Evolutionary conservation across 441 rosid genomes (phyloP), one percentile per base, ranked within the genome.

Genomic region (Raphanus hybrid): DNA sequence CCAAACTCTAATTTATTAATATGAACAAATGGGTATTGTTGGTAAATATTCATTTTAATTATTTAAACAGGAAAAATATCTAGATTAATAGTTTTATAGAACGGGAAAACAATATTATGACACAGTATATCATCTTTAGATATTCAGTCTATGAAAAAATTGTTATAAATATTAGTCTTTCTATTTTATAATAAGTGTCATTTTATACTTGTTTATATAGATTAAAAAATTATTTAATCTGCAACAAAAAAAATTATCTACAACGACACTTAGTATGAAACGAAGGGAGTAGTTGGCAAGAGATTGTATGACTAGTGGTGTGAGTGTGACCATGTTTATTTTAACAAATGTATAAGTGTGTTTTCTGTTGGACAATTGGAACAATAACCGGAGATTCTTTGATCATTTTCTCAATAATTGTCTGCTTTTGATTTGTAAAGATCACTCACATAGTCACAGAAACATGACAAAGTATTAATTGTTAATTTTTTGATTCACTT

Each of bases 381-480:
- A 66, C 67, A 60, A 59, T 45, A 60, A 75, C 27, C 18, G 62
- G 60, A 68, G 73, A 60, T 60, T 75, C 68, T 32, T 68, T 23
- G 9, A 35, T 68, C 63, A 48, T 3, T 59, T 58, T 43, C 39
- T 9, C 61, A 70, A 58, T 77, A 43, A 37, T 59, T 77, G 64
- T 9, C 52, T 77, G 69, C 16, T 39, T 63, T 64, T 70, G 60
- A 63, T 58, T 54, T 10, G 4, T 48, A 14, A 26, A 35, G 60
- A 71, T 54, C 67, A 63, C 61, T 63, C 69, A 2, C 62, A 27
- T 16, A 45, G 48, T 35, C 64, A 12, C 37, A 12, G 5, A 48
- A 57, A 70, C 20, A 6, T 54, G 43, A 7, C 37, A 26, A 67
- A n/a, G 6, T 41, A 23, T 23, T 23, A n/a, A 48, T 48, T 68